Base-by-base conservation (phyloP, 176 grass and related monocot species). In the Zoysia japonica region DNA sequence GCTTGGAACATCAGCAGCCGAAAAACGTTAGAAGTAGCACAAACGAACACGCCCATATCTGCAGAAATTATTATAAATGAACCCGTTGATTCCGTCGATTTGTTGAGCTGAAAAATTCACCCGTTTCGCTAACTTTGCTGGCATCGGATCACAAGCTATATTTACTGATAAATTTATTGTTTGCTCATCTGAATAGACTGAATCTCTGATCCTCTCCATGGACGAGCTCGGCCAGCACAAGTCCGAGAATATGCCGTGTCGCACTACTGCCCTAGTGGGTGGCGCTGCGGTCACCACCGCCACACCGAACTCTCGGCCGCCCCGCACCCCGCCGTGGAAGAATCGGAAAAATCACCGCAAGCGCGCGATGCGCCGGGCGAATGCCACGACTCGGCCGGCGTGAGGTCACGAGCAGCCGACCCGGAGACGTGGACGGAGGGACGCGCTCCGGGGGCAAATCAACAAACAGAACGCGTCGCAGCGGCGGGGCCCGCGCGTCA, bases 391-490 rank as follows among this genome's bases (percentile, higher is more conserved):
- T 15, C 54, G 6, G 44, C 44, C 6, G 44, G 8, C 5, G 6
- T 17, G 42, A 53, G 78, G 47, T 1, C 44, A 17, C 15, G 73
- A n/a, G 41, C 71, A 47, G 45, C 72, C 40, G 61, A 74, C 72
- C 72, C 80, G 75, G 42, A 16, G 70, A 75, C 76, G 68, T 67
- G 80, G 86, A 88, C 77, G 64, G 45, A 64, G 78, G 28, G 64
- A 76, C 86, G 86, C 81, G 86, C 80, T 79, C 28, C 86, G 74
- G 44, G 44, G 4, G 17, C 45, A 53, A 20, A 78, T 67, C 76
- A 43, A 78, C 65, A n/a, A 77, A 60, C 81, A 20, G 76, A 28
- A 88, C 80, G 80, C 80, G 67, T 67, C 68, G 80, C 62, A 70
- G 76, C 70, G 76, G 81, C 43, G 81, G 87, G 81, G 47, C 81